A percentile compares a stretch with the other conserved stretches of the same genome.
These are phyloP conservation scores for Ustilago xerochloae DNA, from an alignment of 1,284 basidiomycete genomes.

Conservation along the genomic window DNA sequence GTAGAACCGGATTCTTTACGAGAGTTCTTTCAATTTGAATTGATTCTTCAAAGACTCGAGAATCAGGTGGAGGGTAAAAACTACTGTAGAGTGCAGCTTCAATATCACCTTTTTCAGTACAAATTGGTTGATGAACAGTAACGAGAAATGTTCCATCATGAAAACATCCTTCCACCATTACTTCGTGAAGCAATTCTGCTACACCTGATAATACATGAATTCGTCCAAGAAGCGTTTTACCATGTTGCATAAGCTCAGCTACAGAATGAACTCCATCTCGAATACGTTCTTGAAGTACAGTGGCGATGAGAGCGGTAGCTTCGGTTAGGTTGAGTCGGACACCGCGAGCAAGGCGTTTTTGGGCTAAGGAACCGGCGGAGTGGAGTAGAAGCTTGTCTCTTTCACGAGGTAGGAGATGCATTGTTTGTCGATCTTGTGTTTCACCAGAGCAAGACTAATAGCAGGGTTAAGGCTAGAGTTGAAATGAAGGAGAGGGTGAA, in stretches of 20 bases:
- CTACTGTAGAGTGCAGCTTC: constrained; percentile 87
- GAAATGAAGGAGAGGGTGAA: background rate
- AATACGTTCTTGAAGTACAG: constrained; percentile 91
- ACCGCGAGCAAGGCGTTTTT: constrained; percentile 92
- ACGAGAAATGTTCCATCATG: constrained; percentile 65
- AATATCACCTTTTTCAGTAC: constrained; percentile 77
- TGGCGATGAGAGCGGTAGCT: constrained; percentile 87
- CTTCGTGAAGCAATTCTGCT: constrained; percentile 66
- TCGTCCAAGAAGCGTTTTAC: constrained; percentile 84
- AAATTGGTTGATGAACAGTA: constrained; percentile 82
- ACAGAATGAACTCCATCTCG: constrained; percentile 92
- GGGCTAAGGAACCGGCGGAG: constrained; percentile 75
- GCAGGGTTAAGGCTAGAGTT: too few relatives aligned
- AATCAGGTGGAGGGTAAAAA: constrained; percentile 83
- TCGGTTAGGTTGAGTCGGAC: constrained; percentile 87
- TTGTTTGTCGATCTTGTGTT: constrained; percentile 22
- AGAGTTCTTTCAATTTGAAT: background rate
- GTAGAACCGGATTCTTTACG: constrained; percentile 30
- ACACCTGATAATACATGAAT: constrained; percentile 85
- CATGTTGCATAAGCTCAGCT: constrained; percentile 80
- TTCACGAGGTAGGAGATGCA: constrained; percentile 67
- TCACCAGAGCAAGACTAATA: too few relatives aligned
- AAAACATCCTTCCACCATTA: constrained; percentile 67
- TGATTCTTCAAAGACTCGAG: constrained; percentile 68
- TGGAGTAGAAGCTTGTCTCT: constrained; percentile 65